phyloP scores from a whole-genome alignment of 225 moss, liverwort and hornwort species.

The Takakia lepidozioides region DNA sequence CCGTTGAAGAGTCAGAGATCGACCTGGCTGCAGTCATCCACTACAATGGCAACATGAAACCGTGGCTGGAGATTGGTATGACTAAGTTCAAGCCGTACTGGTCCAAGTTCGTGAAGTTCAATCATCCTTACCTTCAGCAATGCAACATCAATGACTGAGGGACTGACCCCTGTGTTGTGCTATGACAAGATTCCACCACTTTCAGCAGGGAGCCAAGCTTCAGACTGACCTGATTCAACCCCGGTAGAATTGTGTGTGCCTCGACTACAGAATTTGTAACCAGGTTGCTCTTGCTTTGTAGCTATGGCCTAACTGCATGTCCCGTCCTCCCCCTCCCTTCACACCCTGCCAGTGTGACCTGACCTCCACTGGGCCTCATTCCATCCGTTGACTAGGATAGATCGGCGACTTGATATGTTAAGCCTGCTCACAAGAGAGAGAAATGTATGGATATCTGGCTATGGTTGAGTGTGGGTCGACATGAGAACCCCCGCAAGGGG shows the following conservation, averaged over 20 bases:
- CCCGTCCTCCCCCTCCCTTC: no score
- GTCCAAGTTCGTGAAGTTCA: slow-evolving; percentile 49
- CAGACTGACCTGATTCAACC: no score
- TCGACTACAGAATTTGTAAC: no score
- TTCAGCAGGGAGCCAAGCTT: no score
- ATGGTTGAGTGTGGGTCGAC: neutral
- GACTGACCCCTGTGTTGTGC: no score
- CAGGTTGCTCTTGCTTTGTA: no score
- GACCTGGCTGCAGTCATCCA: slow-evolving; percentile 46
- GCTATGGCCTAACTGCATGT: no score
- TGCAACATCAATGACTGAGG: no score
- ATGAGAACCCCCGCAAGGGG: neutral
- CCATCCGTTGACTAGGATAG: neutral
- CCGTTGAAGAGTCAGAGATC: slow-evolving; percentile 35
- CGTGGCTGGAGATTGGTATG: slow-evolving; percentile 51
- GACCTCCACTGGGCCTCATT: no score
- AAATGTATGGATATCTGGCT: neutral
- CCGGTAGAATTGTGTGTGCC: no score
- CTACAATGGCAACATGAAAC: slow-evolving; percentile 65
- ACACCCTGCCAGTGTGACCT: no score
- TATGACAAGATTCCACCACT: no score
- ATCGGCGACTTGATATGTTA: neutral
- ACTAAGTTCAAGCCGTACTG: slow-evolving; percentile 50
- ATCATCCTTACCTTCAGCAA: slow-evolving; percentile 1
- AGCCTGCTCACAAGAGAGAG: neutral